Evolutionary conservation across 139 green algal genomes (phyloP), one percentile per base, ranked within the genome.

Genomic region (Haematococcus lacustris): DNA sequence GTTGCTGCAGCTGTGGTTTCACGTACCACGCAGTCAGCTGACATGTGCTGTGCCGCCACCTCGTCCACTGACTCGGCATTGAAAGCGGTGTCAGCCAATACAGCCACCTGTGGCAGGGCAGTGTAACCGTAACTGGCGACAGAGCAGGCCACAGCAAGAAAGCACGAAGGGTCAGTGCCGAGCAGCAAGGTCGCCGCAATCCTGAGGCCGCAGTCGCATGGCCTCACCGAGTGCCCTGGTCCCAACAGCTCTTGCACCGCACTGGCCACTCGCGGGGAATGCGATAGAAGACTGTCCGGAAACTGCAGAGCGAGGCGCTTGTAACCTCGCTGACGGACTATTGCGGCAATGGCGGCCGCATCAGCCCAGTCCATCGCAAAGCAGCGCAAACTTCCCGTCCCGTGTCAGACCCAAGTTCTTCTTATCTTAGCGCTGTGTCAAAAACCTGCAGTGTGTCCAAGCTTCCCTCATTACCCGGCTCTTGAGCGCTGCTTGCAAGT

Each of bases 1-100:
- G n/a, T n/a, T n/a, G n/a, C n/a, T n/a, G n/a, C n/a, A n/a, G n/a
- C n/a, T n/a, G n/a, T n/a, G n/a, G n/a, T n/a, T 41, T 38, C 21
- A 17, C 61, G 51, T 41, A 95, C 88, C 74, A 96, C 80, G 73
- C 88, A 94, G 5, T 92, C 51, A 6, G 89, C 91, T 9, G 83
- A 59, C 13, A 90, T 81, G 73, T 96, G 91, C n/a, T 78, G 67
- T 3, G 91, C 91, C 17, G 91, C 87, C n/a, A 96, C 88, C 65
- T 95, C 91, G 68, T 96, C 91, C 33, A 94, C 87, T 39, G 84
- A 86, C 32, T 90, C 62, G 9, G 79, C 81, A 75, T 96, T 93
- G 85, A 94, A 96, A 0, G 88, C 85, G 2, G 90, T 94, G 80
- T 96, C 91, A 1, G 88, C 90, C 43, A 96, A 66, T 13, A 96